Base-by-base conservation (phyloP, 2,329 filamentous ascomycete species). In the Xylariaceae sp. region DNA sequence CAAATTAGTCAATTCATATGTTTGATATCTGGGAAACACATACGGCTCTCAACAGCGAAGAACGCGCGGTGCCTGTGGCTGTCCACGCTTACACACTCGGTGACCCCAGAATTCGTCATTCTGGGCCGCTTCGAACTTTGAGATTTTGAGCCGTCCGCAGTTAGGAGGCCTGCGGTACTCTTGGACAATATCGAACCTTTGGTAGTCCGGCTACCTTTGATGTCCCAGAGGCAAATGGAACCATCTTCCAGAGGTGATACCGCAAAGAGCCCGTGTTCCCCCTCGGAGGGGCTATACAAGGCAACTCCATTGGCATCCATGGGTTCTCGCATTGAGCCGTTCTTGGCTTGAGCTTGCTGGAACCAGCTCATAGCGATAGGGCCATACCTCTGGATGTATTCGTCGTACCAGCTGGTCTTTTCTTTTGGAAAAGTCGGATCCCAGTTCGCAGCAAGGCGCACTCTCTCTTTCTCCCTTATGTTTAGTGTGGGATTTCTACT, bases 181-280 rank as follows among this genome's bases (percentile, higher is more conserved):
- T 71, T 72, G 1, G 73, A 77, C 9, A 84, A 45, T 19, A 92
- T 73, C 3, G 67, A 72, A 2, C 84, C 83, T 43, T 69, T 72
- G 42, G 54, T 65, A 5, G 59, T 59, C 30, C 62, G 61, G 19
- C 67, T 71, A 2, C 72, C 72, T 35, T 71, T 76, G 32, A 85
- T 64, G 51, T 94, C 83, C 88, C 88, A 95, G 5, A 94, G 60
- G 46, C 81, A 85, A n/a, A 95, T 72, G 32, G 84, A 87, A 0
- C 88, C 88, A 52, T 95, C 85, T 37, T 93, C 86, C 6, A 94
- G 64, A 2, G 88, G 86, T 1, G 83, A 80, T 12, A 94, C 70
- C 0, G 85, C 77, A 12, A 70, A 65, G 16, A 73, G 65, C 13
- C 72, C 60, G n/a, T 66, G 61, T 21, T 66, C 68, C 1, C 67